Base-by-base conservation (phyloP, 1,139 yeast genomes). In the Debaryomyces fabryi region DNA sequence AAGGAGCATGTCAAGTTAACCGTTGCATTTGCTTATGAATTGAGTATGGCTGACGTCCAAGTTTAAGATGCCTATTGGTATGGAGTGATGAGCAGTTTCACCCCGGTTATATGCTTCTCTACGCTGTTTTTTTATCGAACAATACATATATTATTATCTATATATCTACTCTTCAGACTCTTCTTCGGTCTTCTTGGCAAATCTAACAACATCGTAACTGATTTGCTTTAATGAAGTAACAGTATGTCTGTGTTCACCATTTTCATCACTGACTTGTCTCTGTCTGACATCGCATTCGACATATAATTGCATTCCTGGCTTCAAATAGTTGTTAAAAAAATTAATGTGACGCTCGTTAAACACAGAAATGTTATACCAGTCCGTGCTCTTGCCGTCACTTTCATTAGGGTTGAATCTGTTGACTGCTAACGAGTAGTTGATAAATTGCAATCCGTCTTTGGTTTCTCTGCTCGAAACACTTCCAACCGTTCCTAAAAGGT, bases 1-100 rank as follows among this genome's bases (percentile, higher is more conserved):
- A 76, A 71, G 10, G 89, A 92, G 67, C 96, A 89, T 63, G 81
- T 85, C 49, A 88, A 85, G 65, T 72, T 92, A 57, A 86, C 88
- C 1, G 56, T 88, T 16, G 92, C 89, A 0, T 85, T 78, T 57
- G 82, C 85, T 3, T 71, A 82, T 47, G 97, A 91, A 69, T 76
- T 91, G 54, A 81, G 82, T 27, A 51, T 57, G 52, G 69, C 76
- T 7, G 36, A 41, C 8, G 47, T 49, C 9, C 49, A 55, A 15
- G 23, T 20, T 35, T 13, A n/a, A 16, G 7, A 13, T 6, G 1
- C 8, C 35, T 12, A 5, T 13, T 32, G 16, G 12, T 32, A 21
- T 8, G 10, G 10, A 13, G 10, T 8, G 34, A 8, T 15, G 30
- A 27, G 30, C 30, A 5, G 27, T 15, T n/a, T 15, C 10, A 9